Conservation (phyloP, 164 flowering plant genomes). For the Sextonia rubra region DNA sequence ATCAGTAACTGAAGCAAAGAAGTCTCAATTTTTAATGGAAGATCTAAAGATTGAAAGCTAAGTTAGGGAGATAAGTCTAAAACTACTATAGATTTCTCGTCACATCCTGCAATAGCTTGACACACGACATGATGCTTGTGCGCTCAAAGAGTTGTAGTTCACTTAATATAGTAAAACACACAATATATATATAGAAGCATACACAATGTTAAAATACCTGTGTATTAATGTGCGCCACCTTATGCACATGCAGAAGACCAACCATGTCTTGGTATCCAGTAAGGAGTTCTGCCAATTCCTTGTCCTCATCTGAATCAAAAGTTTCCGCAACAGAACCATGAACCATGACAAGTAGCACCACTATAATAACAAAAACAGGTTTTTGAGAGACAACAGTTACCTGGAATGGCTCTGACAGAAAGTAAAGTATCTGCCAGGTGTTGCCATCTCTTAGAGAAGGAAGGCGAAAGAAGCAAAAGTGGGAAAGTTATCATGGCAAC, state of each 20-base stretch:
- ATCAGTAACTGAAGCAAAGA: no score
- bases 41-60: no score
- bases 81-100: no score
- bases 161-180: neutral
- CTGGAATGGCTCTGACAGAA: slow-evolving; percentile 84
- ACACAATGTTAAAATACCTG: slow-evolving; percentile 54
- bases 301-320: slow-evolving; percentile 67
- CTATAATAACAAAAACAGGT: neutral
- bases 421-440: slow-evolving; percentile 95
- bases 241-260: slow-evolving; percentile 85
- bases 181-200: neutral
- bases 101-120: no score
- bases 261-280: slow-evolving; percentile 93
- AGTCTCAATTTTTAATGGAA: no score
- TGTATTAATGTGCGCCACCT: slow-evolving; percentile 73
- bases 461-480: slow-evolving; percentile 70
- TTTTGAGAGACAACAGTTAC: slow-evolving; percentile 26
- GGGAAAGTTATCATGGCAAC: slow-evolving; percentile 80
- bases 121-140: no score
- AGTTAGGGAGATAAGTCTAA: no score
- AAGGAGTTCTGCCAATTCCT: slow-evolving; percentile 80
- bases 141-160: neutral
- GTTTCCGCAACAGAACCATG: neutral
- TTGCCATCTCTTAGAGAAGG: slow-evolving; percentile 81
- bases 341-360: neutral